These are phyloP conservation scores for Fusarium guadeloupense DNA, from an alignment of 2,329 filamentous ascomycete genomes.

Conservation along the genomic window DNA sequence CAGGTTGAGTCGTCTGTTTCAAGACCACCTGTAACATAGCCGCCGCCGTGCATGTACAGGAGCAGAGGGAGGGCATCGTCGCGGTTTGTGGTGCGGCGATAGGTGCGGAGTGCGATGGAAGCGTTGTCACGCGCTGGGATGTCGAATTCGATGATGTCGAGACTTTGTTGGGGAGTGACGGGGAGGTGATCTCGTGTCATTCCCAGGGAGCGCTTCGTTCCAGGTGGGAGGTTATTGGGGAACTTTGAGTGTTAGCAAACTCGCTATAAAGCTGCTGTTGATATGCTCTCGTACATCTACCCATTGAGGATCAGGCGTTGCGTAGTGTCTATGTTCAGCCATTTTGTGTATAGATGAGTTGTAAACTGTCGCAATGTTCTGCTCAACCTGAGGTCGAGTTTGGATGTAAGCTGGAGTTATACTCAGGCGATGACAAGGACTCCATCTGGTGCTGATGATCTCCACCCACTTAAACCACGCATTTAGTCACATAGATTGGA, in stretches of 20 bases:
- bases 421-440: background rate
- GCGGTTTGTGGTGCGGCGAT: conserved; percentile 18
- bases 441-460: conserved; percentile 1
- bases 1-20: conserved; percentile 44
- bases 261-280: background rate
- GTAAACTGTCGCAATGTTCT: background rate
- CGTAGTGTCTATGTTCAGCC: conserved; percentile 25
- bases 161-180: conserved; percentile 32
- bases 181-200: conserved; percentile 36
- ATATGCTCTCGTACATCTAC: conserved; percentile 3
- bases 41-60: conserved; percentile 43
- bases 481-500: background rate
- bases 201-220: conserved; percentile 6
- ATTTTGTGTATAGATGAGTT: conserved; percentile 1
- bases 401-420: background rate
- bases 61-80: conserved; percentile 29
- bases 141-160: conserved; percentile 38
- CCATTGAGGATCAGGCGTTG: conserved; percentile 16
- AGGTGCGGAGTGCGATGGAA: conserved; percentile 34
- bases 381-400: background rate
- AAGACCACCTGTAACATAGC: conserved; percentile 39
- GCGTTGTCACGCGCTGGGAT: conserved; percentile 32
- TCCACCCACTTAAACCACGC: background rate
- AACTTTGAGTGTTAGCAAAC: conserved; percentile 31
- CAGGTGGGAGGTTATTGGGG: conserved; percentile 38